Conservation (phyloP, 768 basidiomycete genomes). For the Psilocybe cubensis region DNA sequence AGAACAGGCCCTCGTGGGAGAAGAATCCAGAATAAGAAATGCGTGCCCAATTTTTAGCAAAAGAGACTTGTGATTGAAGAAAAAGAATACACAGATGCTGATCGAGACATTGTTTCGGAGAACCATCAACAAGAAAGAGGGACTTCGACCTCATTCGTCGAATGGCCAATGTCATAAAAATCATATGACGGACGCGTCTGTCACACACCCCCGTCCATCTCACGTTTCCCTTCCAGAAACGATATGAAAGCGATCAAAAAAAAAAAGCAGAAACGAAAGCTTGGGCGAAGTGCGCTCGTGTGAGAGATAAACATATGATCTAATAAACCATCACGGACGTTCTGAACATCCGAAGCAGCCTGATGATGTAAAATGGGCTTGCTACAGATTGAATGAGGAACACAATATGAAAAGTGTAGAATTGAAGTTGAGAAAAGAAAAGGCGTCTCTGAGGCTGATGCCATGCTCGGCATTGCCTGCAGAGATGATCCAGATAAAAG, state of each 20-base stretch:
- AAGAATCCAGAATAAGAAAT: background rate
- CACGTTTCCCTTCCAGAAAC: background rate
- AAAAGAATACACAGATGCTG: background rate
- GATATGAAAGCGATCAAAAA: background rate
- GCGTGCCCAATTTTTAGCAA: background rate
- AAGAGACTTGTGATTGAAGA: slow-evolving; percentile 5
- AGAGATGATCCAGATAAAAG: background rate
- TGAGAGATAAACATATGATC: background rate
- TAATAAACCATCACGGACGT: background rate
- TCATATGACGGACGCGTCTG: background rate
- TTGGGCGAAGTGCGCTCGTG: background rate
- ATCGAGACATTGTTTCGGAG: slow-evolving; percentile 4
- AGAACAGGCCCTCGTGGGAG: background rate
- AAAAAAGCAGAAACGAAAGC: background rate
- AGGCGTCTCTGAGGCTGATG: background rate
- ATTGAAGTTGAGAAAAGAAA: background rate
- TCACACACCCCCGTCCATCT: background rate
- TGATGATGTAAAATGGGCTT: background rate
- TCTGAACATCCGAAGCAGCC: background rate
- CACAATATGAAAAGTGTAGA: background rate
- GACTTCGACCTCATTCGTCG: background rate
- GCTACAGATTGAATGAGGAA: background rate
- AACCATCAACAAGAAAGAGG: background rate
- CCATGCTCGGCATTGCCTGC: background rate
- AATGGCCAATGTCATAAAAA: background rate